Evolutionary conservation across 345 rosid species (phyloP), one percentile per base, ranked within the genome.

Genomic region (Acer negundo): DNA sequence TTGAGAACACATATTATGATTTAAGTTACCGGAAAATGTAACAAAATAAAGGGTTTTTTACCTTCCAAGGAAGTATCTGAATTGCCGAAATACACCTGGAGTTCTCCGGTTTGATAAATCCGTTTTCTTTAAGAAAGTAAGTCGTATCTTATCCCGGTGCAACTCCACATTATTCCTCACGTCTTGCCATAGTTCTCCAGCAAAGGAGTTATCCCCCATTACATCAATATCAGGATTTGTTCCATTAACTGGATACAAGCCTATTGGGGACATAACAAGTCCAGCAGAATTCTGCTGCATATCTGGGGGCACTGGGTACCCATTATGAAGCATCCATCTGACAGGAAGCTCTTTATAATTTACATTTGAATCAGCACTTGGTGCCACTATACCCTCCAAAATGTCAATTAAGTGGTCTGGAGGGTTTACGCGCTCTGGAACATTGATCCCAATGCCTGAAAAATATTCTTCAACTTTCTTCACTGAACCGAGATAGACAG

Each of bases 261-360:
- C 69, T 5, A 28, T 73, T 23, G 76, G 61, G 28, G 81, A 49
- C 73, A 58, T 74, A 67, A 61, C 77, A 13, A 81, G 82, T 44
- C 70, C 66, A 62, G 87, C 83, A 73, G 78, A 87, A 69, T 64
- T 58, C 65, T 64, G 80, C 75, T 84, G 89, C 97, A 91, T 89
- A 75, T 94, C 99, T 15, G 81, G 62, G 66, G 98, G 98, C 31
- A 96, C 82, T 0, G 82, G 85, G 75, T 91, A 91, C 23, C 97
- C 94, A 38, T 92, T 94, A 80, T 92, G 88, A 82, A 89, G 86
- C 97, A 96, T 94, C 99, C 99, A 96, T 81, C 92, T 88, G 61
- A 89, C 69, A 58, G 99, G 99, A 73, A 96, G 97, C 55, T 94
- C 95, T 72, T 81, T 89, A 81, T 83, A 82, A 65, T 78, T 75